Evolutionary conservation across 2,329 filamentous ascomycete genomes (phyloP).

Genomic region (Dactylellina drechsleri): DNA sequence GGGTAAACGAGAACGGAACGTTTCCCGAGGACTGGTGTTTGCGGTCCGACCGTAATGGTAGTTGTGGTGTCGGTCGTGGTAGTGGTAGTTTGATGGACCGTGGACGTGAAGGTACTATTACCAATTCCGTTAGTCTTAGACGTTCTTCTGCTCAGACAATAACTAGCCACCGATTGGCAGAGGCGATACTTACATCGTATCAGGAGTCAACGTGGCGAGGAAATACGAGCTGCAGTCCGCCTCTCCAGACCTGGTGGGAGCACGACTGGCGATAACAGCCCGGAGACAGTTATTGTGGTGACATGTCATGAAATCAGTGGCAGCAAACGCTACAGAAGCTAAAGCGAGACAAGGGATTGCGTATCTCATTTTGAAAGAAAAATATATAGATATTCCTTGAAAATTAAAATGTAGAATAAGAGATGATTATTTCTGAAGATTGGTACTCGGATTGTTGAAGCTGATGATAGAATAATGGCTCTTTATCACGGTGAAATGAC

Average conservation of each 20-base stretch:
- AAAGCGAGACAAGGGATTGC: slow-evolving; percentile 5
- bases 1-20: slow-evolving; percentile 12
- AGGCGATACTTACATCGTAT: slow-evolving; percentile 9
- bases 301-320: background rate
- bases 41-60: slow-evolving; percentile 9
- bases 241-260: slow-evolving; percentile 13
- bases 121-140: background rate
- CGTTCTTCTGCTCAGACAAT: background rate
- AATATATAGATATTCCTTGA: background rate
- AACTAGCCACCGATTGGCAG: background rate
- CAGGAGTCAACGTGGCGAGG: slow-evolving; percentile 24
- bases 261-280: slow-evolving; percentile 26
- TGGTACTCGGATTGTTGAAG: slow-evolving; percentile 3
- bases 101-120: slow-evolving; percentile 11
- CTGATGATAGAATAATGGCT: background rate
- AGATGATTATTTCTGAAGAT: background rate
- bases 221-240: slow-evolving; percentile 40
- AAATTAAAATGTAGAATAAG: background rate
- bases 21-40: background rate
- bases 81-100: slow-evolving; percentile 19
- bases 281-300: slow-evolving; percentile 32
- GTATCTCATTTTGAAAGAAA: slow-evolving; percentile 11
- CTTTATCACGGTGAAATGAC: background rate
- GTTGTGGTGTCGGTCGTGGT: slow-evolving; percentile 4
- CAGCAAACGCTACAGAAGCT: background rate